phyloP scores from a whole-genome alignment of 2,329 filamentous ascomycete genomes.

The Tolypocladium ophioglossoides region DNA sequence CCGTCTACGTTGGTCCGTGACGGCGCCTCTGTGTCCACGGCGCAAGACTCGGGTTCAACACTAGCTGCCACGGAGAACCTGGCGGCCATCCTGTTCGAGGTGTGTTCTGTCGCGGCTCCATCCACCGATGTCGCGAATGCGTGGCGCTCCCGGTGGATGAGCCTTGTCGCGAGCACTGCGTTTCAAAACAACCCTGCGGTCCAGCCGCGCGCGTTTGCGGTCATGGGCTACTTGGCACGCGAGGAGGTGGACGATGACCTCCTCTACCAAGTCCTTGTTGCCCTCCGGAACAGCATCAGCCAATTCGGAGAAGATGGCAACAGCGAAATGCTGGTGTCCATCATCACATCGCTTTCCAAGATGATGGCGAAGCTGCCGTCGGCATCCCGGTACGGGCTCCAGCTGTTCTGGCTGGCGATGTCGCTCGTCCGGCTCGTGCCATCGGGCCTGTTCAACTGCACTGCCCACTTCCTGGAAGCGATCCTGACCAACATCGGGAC shows the following conservation, averaged over 20 bases:
- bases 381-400: conserved; percentile 55
- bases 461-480: conserved; percentile 53
- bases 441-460: conserved; percentile 52
- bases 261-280: conserved; percentile 60
- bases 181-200: conserved; percentile 66
- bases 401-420: conserved; percentile 61
- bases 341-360: conserved; percentile 56
- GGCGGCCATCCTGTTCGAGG: conserved; percentile 50
- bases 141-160: conserved; percentile 66
- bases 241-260: conserved; percentile 64
- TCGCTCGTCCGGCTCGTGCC: conserved; percentile 56
- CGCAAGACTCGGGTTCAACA: conserved; percentile 41
- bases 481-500: conserved; percentile 54
- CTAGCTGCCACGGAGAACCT: conserved; percentile 49
- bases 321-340: conserved; percentile 58
- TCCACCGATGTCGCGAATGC: conserved; percentile 55
- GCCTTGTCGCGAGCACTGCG: conserved; percentile 59
- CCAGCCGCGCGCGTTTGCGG: conserved; percentile 57
- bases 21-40: conserved; percentile 41
- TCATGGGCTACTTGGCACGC: conserved; percentile 61
- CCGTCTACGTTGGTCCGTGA: conserved; percentile 36
- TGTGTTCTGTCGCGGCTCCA: conserved; percentile 52
- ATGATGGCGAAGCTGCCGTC: conserved; percentile 61
- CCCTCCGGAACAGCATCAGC: conserved; percentile 53
- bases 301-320: conserved; percentile 54